phyloP scores from a whole-genome alignment of 148 eudicot genomes.

The Chenopodium album region DNA sequence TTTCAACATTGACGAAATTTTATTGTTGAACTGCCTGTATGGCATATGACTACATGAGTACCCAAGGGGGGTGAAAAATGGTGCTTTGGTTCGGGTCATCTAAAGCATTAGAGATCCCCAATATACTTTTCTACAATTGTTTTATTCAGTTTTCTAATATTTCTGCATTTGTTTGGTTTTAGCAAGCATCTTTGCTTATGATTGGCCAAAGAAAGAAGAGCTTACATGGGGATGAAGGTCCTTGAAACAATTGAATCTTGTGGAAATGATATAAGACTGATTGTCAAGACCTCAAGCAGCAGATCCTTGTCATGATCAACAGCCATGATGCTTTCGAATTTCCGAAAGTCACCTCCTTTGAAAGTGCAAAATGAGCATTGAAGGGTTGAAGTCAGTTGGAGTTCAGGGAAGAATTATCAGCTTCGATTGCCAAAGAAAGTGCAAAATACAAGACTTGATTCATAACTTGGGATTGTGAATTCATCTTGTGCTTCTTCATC shows the following conservation, averaged over 20 bases:
- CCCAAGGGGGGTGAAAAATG: background rate
- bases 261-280: background rate
- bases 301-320: background rate
- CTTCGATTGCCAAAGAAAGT: background rate
- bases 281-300: background rate
- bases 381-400: background rate
- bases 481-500: background rate
- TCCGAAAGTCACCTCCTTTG: background rate
- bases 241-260: background rate
- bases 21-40: background rate
- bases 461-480: background rate
- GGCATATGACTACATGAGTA: background rate
- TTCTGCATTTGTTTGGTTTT: constrained; percentile 25
- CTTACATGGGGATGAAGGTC: constrained; percentile 36
- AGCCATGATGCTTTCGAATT: background rate
- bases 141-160: background rate
- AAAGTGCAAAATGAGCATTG: background rate
- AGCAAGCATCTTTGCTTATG: constrained; percentile 65
- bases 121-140: background rate
- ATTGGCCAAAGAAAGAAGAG: constrained; percentile 49
- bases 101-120: background rate
- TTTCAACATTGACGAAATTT: background rate
- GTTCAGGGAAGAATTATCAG: background rate
- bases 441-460: background rate
- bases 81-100: background rate